Conservation (phyloP, 1,139 yeast genomes). For the Kodamaea derodonti region DNA sequence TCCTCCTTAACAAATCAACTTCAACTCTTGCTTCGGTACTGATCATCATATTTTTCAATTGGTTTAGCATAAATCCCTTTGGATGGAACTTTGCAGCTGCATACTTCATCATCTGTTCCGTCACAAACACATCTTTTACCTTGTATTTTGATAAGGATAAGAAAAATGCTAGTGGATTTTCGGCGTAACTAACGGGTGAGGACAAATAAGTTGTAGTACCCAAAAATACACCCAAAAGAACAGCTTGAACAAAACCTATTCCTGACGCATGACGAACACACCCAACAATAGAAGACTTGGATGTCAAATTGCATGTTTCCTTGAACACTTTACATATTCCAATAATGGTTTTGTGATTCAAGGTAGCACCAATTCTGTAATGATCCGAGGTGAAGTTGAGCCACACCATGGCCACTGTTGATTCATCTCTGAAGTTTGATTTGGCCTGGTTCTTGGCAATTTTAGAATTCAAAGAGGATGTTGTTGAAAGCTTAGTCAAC, state of each 20-base stretch:
- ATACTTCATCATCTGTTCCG: constrained; percentile 79
- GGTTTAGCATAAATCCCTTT: constrained; percentile 59
- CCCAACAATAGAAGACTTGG: constrained; percentile 72
- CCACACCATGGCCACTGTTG: constrained; percentile 57
- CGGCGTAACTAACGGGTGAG: constrained; percentile 74
- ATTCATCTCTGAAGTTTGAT: constrained; percentile 38
- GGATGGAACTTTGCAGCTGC: constrained; percentile 65
- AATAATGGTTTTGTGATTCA: constrained; percentile 61
- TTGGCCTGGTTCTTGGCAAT: constrained; percentile 46
- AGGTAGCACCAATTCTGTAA: constrained; percentile 59
- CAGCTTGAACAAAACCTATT: constrained; percentile 81
- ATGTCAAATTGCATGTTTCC: constrained; percentile 83
- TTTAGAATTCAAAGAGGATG: constrained; percentile 43
- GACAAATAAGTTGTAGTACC: constrained; percentile 84
- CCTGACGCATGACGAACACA: constrained; percentile 85
- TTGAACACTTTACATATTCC: constrained; percentile 85
- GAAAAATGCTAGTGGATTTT: constrained; percentile 71
- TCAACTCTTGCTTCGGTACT: constrained; percentile 77
- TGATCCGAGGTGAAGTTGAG: constrained; percentile 72
- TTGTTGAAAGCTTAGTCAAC: constrained; percentile 51
- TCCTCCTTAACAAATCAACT: constrained; percentile 52
- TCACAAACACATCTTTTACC: constrained; percentile 82
- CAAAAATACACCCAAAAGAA: constrained; percentile 75
- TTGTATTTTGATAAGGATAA: constrained; percentile 70
- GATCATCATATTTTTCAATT: constrained; percentile 78